A percentile compares a stretch with the other conserved stretches of the same genome.
phyloP scores from a whole-genome alignment of 805 yeast genomes.

The Yarrowia sp. region DNA sequence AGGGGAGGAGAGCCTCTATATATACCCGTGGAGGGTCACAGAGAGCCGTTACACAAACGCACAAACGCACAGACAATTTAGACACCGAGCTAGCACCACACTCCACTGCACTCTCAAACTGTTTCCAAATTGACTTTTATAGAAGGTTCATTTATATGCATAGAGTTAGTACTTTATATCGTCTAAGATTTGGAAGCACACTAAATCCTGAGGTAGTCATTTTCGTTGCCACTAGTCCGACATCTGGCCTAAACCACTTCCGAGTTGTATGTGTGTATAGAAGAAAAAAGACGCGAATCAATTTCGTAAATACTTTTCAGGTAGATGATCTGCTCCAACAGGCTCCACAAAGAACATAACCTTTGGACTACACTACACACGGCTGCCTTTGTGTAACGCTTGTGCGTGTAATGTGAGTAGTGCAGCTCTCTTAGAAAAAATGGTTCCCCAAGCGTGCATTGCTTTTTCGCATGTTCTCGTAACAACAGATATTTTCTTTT shows the following conservation, averaged over 20 bases:
- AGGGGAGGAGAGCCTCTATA: background rate
- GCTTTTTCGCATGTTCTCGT: background rate
- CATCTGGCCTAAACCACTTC: too few species aligned
- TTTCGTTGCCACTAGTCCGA: too few species aligned
- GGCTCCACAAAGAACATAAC: too few species aligned
- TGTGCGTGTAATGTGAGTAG: background rate
- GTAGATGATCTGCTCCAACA: too few species aligned
- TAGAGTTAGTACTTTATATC: background rate
- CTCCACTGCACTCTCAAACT: background rate
- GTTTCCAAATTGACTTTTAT: background rate
- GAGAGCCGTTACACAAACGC: background rate
- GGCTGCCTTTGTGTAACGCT: constrained; percentile 16
- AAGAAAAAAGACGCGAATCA: too few species aligned
- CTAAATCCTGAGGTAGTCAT: background rate
- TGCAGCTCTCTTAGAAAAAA: background rate
- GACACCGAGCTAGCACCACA: background rate
- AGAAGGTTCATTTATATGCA: too few species aligned
- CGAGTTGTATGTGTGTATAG: too few species aligned
- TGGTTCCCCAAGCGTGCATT: background rate
- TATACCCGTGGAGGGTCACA: background rate
- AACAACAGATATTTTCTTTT: background rate
- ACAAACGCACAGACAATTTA: background rate
- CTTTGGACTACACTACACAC: background rate
- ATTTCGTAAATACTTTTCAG: too few species aligned
- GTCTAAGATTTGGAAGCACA: background rate